phyloP scores from a whole-genome alignment of 2,329 filamentous ascomycete species.

The Scedosporium minutisporum region DNA sequence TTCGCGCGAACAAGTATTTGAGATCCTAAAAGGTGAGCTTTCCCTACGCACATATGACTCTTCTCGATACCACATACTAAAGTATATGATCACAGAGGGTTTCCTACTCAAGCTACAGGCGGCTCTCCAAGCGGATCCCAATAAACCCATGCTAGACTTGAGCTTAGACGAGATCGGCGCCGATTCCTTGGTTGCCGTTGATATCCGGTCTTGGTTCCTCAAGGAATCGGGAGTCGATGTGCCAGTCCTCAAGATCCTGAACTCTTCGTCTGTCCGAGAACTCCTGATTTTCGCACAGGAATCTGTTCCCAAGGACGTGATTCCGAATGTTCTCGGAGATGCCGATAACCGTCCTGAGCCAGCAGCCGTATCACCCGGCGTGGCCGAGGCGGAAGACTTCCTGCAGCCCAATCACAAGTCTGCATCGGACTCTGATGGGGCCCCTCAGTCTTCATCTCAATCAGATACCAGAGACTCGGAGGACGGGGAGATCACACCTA shows the following conservation, averaged over 20 bases:
- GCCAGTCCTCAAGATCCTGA: conserved; percentile 29
- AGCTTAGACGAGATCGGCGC: conserved; percentile 15
- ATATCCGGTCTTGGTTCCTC: conserved; percentile 38
- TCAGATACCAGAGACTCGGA: not conserved
- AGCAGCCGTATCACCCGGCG: not conserved
- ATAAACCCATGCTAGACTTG: conserved; percentile 3
- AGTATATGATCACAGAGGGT: not conserved
- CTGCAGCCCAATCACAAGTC: not conserved
- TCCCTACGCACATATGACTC: not conserved
- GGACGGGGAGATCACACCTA: not conserved
- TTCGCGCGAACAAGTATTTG: not conserved
- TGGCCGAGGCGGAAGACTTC: not conserved
- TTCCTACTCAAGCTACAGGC: not conserved
- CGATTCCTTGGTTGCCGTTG: conserved; percentile 22
- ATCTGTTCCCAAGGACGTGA: not conserved
- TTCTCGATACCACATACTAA: not conserved
- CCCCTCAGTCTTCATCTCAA: not conserved
- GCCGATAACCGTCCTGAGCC: not conserved
- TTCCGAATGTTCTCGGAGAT: not conserved
- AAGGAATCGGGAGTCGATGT: conserved; percentile 33
- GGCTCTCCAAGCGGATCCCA: not conserved
- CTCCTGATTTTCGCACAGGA: not conserved
- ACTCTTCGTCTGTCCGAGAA: conserved; percentile 1
- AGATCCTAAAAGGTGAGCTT: not conserved
- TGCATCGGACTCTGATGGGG: not conserved